Evolutionary conservation across 768 basidiomycete species (phyloP).

Genomic region (Termitomyces sp.): DNA sequence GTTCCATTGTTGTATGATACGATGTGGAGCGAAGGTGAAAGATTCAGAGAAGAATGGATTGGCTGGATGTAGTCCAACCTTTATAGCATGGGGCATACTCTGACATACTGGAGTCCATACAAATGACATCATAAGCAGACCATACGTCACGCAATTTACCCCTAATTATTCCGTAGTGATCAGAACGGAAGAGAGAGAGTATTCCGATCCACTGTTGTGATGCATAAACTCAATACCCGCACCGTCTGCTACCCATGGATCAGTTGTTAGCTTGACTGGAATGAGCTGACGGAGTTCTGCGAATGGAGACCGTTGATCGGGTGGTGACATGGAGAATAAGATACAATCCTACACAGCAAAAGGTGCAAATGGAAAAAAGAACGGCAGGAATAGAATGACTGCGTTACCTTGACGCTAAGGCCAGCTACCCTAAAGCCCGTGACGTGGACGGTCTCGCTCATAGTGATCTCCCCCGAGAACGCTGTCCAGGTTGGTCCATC

Average conservation of each 20-base stretch:
- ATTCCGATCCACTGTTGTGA: slow-evolving; percentile 2
- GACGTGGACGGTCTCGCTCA: slow-evolving; percentile 43
- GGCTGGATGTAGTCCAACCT: not conserved
- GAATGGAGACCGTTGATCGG: slow-evolving; percentile 54
- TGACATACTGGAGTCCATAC: not conserved
- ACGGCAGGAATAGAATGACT: not conserved
- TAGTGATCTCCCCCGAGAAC: slow-evolving; percentile 60
- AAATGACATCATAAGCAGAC: slow-evolving; percentile 8
- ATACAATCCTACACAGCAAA: slow-evolving; percentile 52
- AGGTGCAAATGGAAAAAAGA: not conserved
- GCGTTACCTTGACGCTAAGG: slow-evolving; percentile 55
- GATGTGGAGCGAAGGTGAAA: not conserved
- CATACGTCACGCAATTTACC: slow-evolving; percentile 3
- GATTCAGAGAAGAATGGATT: not conserved
- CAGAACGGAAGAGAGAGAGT: slow-evolving; percentile 10
- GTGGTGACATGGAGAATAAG: slow-evolving; percentile 56
- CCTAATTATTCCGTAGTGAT: slow-evolving; percentile 2
- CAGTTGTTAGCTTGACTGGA: slow-evolving; percentile 64
- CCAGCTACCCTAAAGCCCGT: slow-evolving; percentile 67
- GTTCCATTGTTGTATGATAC: not conserved
- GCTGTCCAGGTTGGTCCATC: slow-evolving; percentile 60
- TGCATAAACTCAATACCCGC: slow-evolving; percentile 23
- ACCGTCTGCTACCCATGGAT: slow-evolving; percentile 46
- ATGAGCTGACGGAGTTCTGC: slow-evolving; percentile 55
- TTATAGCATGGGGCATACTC: not conserved